Percentiles rank a stretch among this genome's conserved stretches.
phyloP scores from a whole-genome alignment of 441 rosid species.

The Erysimum cheiri region DNA sequence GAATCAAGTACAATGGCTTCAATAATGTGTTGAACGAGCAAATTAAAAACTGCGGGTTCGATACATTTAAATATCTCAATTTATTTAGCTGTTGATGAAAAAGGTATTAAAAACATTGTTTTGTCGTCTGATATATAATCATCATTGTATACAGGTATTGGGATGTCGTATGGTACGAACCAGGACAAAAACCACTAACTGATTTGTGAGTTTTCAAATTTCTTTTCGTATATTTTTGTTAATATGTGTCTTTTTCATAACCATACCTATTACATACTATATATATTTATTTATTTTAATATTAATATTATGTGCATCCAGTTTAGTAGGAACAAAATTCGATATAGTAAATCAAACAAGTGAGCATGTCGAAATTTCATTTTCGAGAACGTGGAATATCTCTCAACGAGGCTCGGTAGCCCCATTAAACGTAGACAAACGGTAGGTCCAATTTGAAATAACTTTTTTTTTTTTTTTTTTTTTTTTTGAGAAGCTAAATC shows the following conservation, averaged over 20 bases:
- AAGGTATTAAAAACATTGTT: neutral
- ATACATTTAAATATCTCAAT: neutral
- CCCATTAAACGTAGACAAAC: slow-evolving; percentile 75
- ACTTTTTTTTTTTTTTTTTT: neutral
- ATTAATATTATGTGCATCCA: slow-evolving; percentile 39
- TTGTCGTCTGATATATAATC: neutral
- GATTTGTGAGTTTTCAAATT: slow-evolving; percentile 33
- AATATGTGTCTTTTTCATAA: neutral
- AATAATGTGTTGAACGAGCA: slow-evolving; percentile 73
- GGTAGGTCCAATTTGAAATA: slow-evolving; percentile 46
- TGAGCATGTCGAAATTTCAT: slow-evolving; percentile 70
- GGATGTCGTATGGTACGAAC: slow-evolving; percentile 43
- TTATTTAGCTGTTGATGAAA: neutral
- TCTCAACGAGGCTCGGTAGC: slow-evolving; percentile 29
- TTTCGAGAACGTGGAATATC: slow-evolving; percentile 58
- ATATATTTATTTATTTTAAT: neutral
- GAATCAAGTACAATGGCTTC: slow-evolving; percentile 67
- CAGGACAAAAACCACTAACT: neutral
- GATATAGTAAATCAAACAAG: slow-evolving; percentile 52
- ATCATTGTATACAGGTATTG: slow-evolving; percentile 37
- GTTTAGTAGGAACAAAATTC: slow-evolving; percentile 53
- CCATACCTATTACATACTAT: neutral
- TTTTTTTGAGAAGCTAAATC: neutral
- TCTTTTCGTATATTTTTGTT: neutral
- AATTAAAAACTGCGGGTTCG: slow-evolving; percentile 51